These are phyloP conservation scores for Clonostachys chloroleuca DNA, from an alignment of 2,329 filamentous ascomycete genomes.

Conservation along the genomic window DNA sequence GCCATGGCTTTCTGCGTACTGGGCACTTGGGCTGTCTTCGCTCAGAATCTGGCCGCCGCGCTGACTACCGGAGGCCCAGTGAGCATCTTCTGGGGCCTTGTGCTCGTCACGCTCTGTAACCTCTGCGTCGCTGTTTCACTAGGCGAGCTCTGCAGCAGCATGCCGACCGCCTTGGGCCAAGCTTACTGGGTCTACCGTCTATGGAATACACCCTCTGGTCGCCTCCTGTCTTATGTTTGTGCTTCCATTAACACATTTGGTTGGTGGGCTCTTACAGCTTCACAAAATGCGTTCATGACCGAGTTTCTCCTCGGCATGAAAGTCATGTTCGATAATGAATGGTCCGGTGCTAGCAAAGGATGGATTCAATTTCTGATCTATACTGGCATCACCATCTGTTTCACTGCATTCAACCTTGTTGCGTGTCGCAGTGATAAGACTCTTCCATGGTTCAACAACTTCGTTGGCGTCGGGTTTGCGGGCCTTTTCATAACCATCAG, in stretches of 20 bases:
- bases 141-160: constrained; percentile 51
- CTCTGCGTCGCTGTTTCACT: constrained; percentile 49
- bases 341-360: constrained; percentile 35
- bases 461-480: constrained; percentile 47
- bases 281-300: constrained; percentile 53
- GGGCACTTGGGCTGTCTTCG: constrained; percentile 54
- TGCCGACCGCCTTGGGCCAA: constrained; percentile 57
- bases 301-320: constrained; percentile 54
- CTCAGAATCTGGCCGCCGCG: constrained; percentile 40
- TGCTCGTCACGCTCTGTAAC: constrained; percentile 47
- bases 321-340: constrained; percentile 43
- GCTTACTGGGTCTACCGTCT: constrained; percentile 46
- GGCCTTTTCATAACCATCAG: constrained; percentile 46
- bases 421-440: constrained; percentile 36
- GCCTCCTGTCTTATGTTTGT: constrained; percentile 50
- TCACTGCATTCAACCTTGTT: constrained; percentile 45
- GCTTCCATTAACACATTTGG: constrained; percentile 58
- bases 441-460: constrained; percentile 48
- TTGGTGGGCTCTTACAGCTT: constrained; percentile 53
- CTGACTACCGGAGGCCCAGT: constrained; percentile 50
- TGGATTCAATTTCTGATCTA: constrained; percentile 54
- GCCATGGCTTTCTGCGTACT: constrained; percentile 52
- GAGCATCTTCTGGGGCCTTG: constrained; percentile 49
- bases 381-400: constrained; percentile 37
- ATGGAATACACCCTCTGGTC: constrained; percentile 30